A percentile compares a stretch with the other conserved stretches of the same genome.
Conservation (phyloP, 1,139 yeast genomes). For the Hemisphaericaspora xylanilytica region DNA sequence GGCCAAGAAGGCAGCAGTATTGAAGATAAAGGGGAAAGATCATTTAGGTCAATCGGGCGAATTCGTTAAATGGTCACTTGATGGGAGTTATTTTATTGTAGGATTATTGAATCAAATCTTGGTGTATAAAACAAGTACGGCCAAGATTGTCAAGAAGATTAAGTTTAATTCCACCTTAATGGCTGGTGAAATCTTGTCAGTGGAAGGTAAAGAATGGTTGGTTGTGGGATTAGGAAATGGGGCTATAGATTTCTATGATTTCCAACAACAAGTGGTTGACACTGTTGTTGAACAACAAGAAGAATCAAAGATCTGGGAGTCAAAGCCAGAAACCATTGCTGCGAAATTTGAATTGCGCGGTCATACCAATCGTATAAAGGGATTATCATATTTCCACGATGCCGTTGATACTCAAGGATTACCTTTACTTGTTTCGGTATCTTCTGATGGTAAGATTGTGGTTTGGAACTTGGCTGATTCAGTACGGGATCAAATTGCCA, state of each 20-base stretch:
- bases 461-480: conserved; percentile 69
- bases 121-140: conserved; percentile 63
- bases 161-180: conserved; percentile 59
- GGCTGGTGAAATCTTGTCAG: conserved; percentile 54
- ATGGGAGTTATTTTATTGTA: conserved; percentile 70
- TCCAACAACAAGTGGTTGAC: conserved; percentile 30
- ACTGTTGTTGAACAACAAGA: conserved; percentile 19
- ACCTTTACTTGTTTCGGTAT: conserved; percentile 70
- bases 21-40: conserved; percentile 69
- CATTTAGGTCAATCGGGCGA: conserved; percentile 66
- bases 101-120: conserved; percentile 67
- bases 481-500: conserved; percentile 76
- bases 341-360: conserved; percentile 67
- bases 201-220: conserved; percentile 53
- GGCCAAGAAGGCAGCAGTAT: conserved; percentile 86
- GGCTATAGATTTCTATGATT: conserved; percentile 53
- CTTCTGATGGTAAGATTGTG: conserved; percentile 91
- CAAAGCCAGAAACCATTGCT: conserved; percentile 29
- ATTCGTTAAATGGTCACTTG: conserved; percentile 59
- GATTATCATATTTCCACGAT: conserved; percentile 54
- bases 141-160: conserved; percentile 53
- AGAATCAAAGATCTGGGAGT: conserved; percentile 28
- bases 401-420: conserved; percentile 29
- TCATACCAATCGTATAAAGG: conserved; percentile 84
- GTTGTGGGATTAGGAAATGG: conserved; percentile 76